These are phyloP conservation scores for Phalaenopsis equestris DNA, from an alignment of 106 monocot species.

Conservation along the genomic window DNA sequence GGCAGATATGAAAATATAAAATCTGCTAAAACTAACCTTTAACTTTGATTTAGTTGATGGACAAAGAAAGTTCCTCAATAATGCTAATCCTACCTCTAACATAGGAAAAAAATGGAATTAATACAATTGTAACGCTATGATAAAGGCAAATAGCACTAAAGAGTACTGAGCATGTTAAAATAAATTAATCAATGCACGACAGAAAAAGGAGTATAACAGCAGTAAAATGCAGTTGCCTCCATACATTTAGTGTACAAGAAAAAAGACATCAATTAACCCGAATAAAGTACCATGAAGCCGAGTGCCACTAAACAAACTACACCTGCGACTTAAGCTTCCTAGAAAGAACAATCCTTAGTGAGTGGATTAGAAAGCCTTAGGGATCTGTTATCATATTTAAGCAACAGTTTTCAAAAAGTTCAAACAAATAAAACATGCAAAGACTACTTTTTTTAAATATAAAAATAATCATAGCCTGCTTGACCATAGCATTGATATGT, in stretches of 20 bases:
- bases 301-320: not conserved
- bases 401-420: too few species aligned
- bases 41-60: conserved; percentile 30
- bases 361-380: not conserved
- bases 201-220: not conserved
- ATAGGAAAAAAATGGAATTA: not conserved
- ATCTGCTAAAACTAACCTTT: conserved; percentile 35
- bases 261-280: not conserved
- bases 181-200: not conserved
- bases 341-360: not conserved
- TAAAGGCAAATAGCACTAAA: not conserved
- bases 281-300: too few species aligned
- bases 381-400: not conserved
- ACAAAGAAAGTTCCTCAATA: conserved; percentile 71
- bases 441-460: not conserved
- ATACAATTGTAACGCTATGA: not conserved
- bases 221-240: not conserved
- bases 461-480: not conserved
- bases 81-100: conserved; percentile 71
- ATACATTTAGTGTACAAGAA: not conserved
- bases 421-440: not conserved
- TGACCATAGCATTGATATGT: too few species aligned
- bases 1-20: not conserved
- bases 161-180: not conserved
- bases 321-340: not conserved